Evolutionary conservation across 1,284 basidiomycete genomes (phyloP), one percentile per base, ranked within the genome.

Genomic region (Melampsora abietis-canadensis): DNA sequence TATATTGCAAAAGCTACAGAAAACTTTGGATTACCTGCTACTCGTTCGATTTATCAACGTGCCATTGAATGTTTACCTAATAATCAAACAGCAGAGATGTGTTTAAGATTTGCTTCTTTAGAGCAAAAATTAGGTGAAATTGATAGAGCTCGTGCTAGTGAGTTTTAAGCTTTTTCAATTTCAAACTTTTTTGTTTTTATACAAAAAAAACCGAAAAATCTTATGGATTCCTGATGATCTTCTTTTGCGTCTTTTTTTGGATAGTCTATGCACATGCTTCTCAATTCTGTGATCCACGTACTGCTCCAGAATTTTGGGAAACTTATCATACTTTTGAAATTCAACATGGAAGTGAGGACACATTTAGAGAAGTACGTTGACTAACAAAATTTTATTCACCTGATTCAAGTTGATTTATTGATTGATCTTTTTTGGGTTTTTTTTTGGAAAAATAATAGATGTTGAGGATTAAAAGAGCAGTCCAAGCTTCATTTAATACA

Each of bases 61-160:
- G 95, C 96, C n/a, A 85, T 99, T 77, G 94, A 98, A 84, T 86
- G 88, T 40, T 87, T 99, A 15, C 94, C 95, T 1, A 92, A 98
- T 83, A 86, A 86, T 68, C 92, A 97, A 83, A 96, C 96, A 0
- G 93, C 94, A n/a, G 89, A 93, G 81, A 96, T 98, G 92, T 97
- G 94, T 82, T 84, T 96, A 54, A 91, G 94, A 59, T 99, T 98
- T 82, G 96, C 96, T 7, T 87, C 88, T 62, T 88, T 99, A 80
- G 96, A 99, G 83, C 89, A 94, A 79, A 98, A 99, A 83, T 87
- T 99, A 47, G 96, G 96, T 76, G 96, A 99, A 84, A 96, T 98
- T 82, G 96, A 99, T 84, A 88, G 96, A 48, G 96, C 95, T 7
- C 88, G 96, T 68, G 90, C 94, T 0, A 91, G 70, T 73, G 4